Evolutionary conservation across 2,329 filamentous ascomycete species (phyloP).

Genomic region (Raffaelea ambrosiae): DNA sequence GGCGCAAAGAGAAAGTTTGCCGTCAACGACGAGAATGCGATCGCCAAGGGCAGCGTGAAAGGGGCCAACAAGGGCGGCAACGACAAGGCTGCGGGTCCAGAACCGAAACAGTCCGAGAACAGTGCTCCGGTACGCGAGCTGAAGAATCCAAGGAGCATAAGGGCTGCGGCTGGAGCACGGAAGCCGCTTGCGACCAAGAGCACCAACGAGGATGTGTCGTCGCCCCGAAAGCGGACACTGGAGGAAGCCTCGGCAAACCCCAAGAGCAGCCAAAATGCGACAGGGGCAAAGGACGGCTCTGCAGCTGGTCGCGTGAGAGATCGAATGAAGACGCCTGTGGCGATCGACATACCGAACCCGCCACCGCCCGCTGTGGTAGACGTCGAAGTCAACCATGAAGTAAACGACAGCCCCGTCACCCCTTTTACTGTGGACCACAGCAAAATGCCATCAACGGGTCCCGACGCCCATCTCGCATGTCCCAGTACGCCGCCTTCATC

Average conservation of each 20-base stretch:
- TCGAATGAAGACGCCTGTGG: conserved; percentile 16
- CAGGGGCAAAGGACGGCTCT: conserved; percentile 13
- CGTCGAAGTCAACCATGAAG: neutral
- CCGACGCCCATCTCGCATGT: neutral
- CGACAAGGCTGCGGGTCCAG: conserved; percentile 19
- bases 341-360: conserved; percentile 21
- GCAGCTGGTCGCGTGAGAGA: conserved; percentile 3
- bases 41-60: conserved; percentile 17
- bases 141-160: conserved; percentile 34
- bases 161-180: conserved; percentile 28
- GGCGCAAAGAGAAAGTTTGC: conserved; percentile 52
- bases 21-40: conserved; percentile 44
- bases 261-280: conserved; percentile 12
- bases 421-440: conserved; percentile 10
- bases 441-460: neutral
- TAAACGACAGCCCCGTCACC: conserved; percentile 17
- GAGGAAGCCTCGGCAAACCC: conserved; percentile 13
- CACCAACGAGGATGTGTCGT: conserved; percentile 50
- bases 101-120: conserved; percentile 11
- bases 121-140: conserved; percentile 9
- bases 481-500: conserved; percentile 8
- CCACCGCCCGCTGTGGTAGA: conserved; percentile 7
- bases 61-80: too few relatives aligned
- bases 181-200: conserved; percentile 48
- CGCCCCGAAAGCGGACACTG: conserved; percentile 44